Evolutionary conservation across 768 basidiomycete genomes (phyloP), one percentile per base, ranked within the genome.

Genomic region (Agaricus blazei): DNA sequence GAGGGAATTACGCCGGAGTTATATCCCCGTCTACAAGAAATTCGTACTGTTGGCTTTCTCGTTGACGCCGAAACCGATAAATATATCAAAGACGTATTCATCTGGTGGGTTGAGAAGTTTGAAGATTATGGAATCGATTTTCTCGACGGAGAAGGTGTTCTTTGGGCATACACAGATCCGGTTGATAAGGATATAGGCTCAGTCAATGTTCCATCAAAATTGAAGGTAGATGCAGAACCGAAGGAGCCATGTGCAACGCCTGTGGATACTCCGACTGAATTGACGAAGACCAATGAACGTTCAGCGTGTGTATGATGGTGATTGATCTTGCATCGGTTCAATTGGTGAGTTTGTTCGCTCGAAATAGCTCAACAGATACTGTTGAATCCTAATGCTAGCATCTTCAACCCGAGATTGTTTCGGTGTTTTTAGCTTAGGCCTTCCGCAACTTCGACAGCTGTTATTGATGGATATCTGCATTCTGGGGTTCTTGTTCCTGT

Each of bases 81-180:
- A 40, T 57, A 74, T 48, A 70, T 75, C 53, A 75, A 72, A 67
- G 76, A 81, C 49, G 66, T 79, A 15, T 81, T 79, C 59, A 78
- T 81, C 29, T 77, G 75, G 75, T 82, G 80, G 80, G 71, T 74
- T 27, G 77, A 80, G 59, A 70, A 65, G 48, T 81, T 80, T 55
- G 78, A 79, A 68, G 69, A 65, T 52, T 68, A 72, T 43, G 78
- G 76, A 8, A 68, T 83, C 44, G 73, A 79, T 58, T 73, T 82
- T 59, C 68, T 80, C 60, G 81, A 82, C 59, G 79, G 80, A 14
- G 80, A 79, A 63, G 78, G 77, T 31, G 76, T 81, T 29, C 64
- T 81, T 48, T 83, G 79, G 79, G 59, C 73, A 41, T 79, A 78
- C 57, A 63, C 63, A 2, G 73, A 77, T n/a, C 52, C 63, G 4